Evolutionary conservation across 139 green algal species (phyloP), one percentile per base, ranked within the genome.

Genomic region (Pleodorina starrii): DNA sequence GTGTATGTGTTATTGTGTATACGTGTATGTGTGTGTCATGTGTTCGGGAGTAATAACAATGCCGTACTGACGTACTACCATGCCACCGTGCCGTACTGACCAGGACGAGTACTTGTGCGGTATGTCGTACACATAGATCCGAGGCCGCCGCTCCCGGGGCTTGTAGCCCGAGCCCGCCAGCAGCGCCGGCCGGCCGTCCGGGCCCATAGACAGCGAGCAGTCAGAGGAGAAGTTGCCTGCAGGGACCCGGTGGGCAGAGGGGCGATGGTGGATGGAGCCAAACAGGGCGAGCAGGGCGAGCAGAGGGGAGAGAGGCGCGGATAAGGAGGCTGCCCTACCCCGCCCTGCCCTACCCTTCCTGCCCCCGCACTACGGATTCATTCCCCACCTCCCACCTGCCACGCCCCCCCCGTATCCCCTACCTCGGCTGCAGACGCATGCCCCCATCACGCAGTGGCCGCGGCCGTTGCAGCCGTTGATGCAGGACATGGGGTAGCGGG

Each of bases 71-170:
- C n/a, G n/a, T n/a, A n/a, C n/a, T n/a, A n/a, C n/a, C n/a, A n/a
- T n/a, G n/a, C n/a, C n/a, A n/a, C n/a, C n/a, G n/a, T n/a, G n/a
- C 32, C 77, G 16, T 29, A n/a, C 74, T 44, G 42, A 89, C 84
- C 84, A 89, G 9, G 35, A 44, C 0, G 42, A 69, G 25, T 59
- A 75, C 38, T 89, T 73, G 69, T 89, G 84, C 35, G 69, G 69
- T 83, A 89, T 73, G 84, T 89, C 84, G 60, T 89, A 89, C 84
- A 89, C 84, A 29, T 89, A 89, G 0, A 89, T 78, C 48, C 54
- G 50, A 2, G 84, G 84, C 69, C 84, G 84, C 69, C n/a, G 42
- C 27, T 50, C 19, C 42, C 84, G 84, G 12, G 69, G 69, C 69
- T 36, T 32, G 69, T 89, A 89, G 27, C 69, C 48, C 14, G 23